Evolutionary conservation across 371 early-diverging fungal species (phyloP).

Genomic region (Basidiobolus meristosporus): DNA sequence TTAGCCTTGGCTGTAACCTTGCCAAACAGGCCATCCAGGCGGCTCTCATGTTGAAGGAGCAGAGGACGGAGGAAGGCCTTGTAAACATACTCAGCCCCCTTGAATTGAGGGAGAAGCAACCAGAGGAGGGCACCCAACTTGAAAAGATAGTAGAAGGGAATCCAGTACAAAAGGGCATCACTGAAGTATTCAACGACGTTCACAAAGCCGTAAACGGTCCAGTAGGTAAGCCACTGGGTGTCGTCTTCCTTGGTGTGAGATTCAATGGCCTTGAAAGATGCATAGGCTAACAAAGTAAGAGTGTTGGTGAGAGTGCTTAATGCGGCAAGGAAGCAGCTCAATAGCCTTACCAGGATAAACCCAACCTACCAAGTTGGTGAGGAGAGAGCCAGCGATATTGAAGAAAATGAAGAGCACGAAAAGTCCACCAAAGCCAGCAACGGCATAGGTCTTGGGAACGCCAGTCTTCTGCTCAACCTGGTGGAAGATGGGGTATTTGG

Average conservation of each 20-base stretch:
- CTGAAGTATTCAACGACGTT: constrained; percentile 73
- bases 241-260: constrained; percentile 55
- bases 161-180: constrained; percentile 67
- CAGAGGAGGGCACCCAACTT: constrained; percentile 75
- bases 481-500: constrained; percentile 33
- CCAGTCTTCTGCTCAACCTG: constrained; percentile 49
- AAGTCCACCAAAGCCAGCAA: constrained; percentile 29
- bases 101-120: constrained; percentile 6
- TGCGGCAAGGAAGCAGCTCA: background rate
- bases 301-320: background rate
- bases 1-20: constrained; percentile 13
- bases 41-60: constrained; percentile 16
- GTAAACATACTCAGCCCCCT: constrained; percentile 37
- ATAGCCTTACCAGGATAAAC: constrained; percentile 51
- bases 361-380: constrained; percentile 73
- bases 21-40: constrained; percentile 9
- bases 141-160: constrained; percentile 84
- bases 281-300: constrained; percentile 35
- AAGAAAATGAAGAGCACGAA: constrained; percentile 61
- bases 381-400: constrained; percentile 62
- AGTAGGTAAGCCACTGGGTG: constrained; percentile 75
- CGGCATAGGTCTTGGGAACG: constrained; percentile 68
- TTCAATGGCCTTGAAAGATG: constrained; percentile 84
- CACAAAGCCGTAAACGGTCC: constrained; percentile 69
- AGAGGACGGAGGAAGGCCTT: constrained; percentile 25